These are phyloP conservation scores for Vitis rupestris DNA, from an alignment of 164 flowering plant genomes.

Conservation along the genomic window DNA sequence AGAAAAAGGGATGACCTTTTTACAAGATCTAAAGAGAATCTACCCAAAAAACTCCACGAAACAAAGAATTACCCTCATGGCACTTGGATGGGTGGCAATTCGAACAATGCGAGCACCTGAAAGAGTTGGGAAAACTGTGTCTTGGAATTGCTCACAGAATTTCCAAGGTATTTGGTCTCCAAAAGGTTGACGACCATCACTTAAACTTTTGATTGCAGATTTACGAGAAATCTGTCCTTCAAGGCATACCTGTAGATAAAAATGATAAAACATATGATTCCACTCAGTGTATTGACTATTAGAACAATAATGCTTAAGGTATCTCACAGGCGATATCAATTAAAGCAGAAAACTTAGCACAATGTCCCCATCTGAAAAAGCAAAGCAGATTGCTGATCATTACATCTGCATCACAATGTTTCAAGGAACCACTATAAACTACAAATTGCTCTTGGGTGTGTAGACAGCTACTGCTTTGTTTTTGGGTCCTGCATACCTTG, in stretches of 20 bases:
- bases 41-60: background rate
- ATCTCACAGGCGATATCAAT: background rate
- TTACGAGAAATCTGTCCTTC: slow-evolving; percentile 93
- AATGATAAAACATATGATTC: background rate
- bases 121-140: slow-evolving; percentile 80
- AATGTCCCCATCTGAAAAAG: too few relatives aligned
- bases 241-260: slow-evolving; percentile 61
- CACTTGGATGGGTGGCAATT: slow-evolving; percentile 96
- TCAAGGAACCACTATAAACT: too few relatives aligned
- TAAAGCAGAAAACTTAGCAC: too few relatives aligned
- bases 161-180: slow-evolving; percentile 99
- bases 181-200: slow-evolving; percentile 75
- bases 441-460: too few relatives aligned
- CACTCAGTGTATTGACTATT: background rate
- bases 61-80: slow-evolving; percentile 66
- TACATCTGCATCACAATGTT: too few relatives aligned
- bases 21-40: background rate
- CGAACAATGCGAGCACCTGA: slow-evolving; percentile 98
- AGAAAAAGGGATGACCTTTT: background rate
- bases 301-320: background rate
- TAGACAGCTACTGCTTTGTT: too few relatives aligned
- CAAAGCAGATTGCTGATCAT: too few relatives aligned
- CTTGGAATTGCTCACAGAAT: slow-evolving; percentile 80
- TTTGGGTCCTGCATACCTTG: too few relatives aligned
- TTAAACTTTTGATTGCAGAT: slow-evolving; percentile 73